Base-by-base conservation (phyloP, 768 basidiomycete genomes). In the Aureoboletus auriporus region DNA sequence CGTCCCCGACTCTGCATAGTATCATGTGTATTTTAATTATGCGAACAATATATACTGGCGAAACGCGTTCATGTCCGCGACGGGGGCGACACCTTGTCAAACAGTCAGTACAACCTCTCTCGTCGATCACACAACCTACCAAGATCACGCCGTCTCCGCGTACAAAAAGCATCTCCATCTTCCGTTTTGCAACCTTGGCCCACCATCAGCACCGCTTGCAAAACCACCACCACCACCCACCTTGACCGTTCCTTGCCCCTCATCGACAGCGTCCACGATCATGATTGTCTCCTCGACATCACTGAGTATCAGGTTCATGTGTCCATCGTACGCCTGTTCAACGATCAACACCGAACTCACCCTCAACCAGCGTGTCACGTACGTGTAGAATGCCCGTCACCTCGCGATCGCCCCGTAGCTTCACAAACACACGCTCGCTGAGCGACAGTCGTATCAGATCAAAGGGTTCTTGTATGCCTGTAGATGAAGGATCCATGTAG, bases 261-360 rank as follows among this genome's bases (percentile, higher is more conserved):
- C 76, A 8, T 94, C 93, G n/a, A 77, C 72, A 2, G 77, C 71
- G 55, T 97, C 93, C n/a, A 97, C 92, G 53, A 96, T 77, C 82
- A 94, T 89, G 53, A 98, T 92, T 3, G 88, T 93, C 72, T 99
- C 96, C 65, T 97, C 95, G 13, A 97, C 96, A 63, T 97, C 91
- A 60, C 91, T 93, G 59, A 99, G 76, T 54, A 99, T 96, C 59
- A 99, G 77, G 68, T 99, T 98, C 96, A 98, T 98, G 69, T 98
- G 96, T n/a, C 94, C 96, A 72, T 99, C 96, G 62, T 98, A 98
- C 17, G 96, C 96, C 96, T 99, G 61, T 57, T 44, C 49, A 27
- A 54, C 23, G 34, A 46, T 50, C 53, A 46, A 44, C 16, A 33
- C 42, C 45, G 3, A n/a, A 40, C 47, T 29, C 43, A 33, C 23